Percentiles rank a stretch among this genome's conserved stretches.
These are phyloP conservation scores for Fusarium sp. DNA, from an alignment of 2,329 filamentous ascomycete genomes.

Conservation along the genomic window DNA sequence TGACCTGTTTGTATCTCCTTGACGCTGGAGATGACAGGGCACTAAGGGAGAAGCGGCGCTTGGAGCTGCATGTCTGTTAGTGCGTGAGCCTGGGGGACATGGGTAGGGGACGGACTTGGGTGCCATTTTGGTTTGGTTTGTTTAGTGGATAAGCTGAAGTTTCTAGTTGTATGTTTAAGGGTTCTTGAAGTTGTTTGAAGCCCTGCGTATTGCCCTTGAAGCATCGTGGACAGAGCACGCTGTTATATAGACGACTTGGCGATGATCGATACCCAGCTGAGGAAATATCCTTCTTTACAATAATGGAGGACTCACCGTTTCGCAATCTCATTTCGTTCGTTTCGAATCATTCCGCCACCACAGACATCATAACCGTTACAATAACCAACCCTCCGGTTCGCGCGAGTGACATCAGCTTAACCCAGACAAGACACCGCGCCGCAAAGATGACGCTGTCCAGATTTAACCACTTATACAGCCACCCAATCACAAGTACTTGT, in stretches of 20 bases:
- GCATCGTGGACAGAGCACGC: no score
- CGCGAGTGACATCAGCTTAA: conserved; percentile 19
- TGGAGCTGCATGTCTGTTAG: not conserved
- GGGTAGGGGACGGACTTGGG: not conserved
- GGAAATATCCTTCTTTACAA: no score
- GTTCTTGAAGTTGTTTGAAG: no score
- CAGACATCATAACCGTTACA: not conserved
- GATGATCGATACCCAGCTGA: no score
- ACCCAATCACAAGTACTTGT: not conserved
- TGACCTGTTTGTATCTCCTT: conserved; percentile 18
- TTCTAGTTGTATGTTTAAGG: no score
- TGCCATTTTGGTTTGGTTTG: not conserved
- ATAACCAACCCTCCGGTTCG: no score
- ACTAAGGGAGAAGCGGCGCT: conserved; percentile 26
- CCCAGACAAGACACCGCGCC: not conserved
- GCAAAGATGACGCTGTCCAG: conserved; percentile 8
- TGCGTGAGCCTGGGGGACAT: rapidly evolving
- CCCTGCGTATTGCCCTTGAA: no score
- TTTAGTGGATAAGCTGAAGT: no score
- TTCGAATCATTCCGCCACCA: not conserved
- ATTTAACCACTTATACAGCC: conserved; percentile 27
- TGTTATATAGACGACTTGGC: no score
- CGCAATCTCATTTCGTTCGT: no score
- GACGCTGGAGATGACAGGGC: conserved; percentile 13
- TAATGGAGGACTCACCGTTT: no score